Conservation (phyloP, 2,329 filamentous ascomycete species). For the Ascochyta viciae-villosae region DNA sequence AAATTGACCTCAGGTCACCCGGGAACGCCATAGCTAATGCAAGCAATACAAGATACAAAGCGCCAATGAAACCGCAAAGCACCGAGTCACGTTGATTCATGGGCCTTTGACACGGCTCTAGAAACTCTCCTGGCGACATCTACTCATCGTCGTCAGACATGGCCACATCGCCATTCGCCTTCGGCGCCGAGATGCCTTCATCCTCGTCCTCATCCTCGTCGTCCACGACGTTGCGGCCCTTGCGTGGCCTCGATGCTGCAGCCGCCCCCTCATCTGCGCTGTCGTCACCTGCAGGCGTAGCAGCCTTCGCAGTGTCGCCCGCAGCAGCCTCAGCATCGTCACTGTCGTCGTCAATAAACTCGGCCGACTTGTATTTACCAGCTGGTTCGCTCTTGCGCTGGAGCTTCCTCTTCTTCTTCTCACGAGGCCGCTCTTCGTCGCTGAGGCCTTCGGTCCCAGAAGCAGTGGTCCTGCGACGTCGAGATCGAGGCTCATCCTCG, state of each 20-base stretch:
- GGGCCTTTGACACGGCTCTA: background rate
- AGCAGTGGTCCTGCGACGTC: constrained; percentile 45
- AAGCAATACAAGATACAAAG: constrained; percentile 15
- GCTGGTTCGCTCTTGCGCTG: constrained; percentile 58
- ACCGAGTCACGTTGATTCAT: background rate
- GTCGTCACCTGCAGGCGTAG: constrained; percentile 12
- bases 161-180: constrained; percentile 30
- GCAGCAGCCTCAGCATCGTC: constrained; percentile 34
- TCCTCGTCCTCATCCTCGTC: constrained; percentile 45
- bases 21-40: constrained; percentile 21
- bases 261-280: constrained; percentile 36
- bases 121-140: background rate
- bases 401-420: constrained; percentile 69
- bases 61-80: background rate
- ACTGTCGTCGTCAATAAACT: constrained; percentile 74
- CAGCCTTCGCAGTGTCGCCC: constrained; percentile 23
- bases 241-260: constrained; percentile 36
- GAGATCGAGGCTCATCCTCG: constrained; percentile 49
- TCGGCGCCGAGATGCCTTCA: constrained; percentile 30
- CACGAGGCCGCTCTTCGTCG: constrained; percentile 66
- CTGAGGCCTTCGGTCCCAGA: constrained; percentile 51
- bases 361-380: constrained; percentile 83
- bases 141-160: constrained; percentile 44
- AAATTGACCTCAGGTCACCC: constrained; percentile 3
- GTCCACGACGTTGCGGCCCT: constrained; percentile 42